Conservation (phyloP, 176 grass and related monocot species). For the Oryza coarctata region DNA sequence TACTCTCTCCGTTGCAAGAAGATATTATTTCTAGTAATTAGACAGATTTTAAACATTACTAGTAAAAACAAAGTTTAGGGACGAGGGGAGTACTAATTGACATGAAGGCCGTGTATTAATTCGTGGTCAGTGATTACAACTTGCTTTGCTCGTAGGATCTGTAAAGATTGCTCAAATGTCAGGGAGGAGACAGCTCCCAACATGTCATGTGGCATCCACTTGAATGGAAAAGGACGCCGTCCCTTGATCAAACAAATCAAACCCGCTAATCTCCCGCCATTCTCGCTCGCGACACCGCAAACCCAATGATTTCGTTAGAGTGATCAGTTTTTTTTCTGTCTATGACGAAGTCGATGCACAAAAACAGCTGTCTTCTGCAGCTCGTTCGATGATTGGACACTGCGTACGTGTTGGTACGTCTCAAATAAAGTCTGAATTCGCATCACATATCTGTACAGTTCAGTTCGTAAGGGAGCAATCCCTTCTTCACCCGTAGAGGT, state of each 20-base stretch:
- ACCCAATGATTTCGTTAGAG: not conserved
- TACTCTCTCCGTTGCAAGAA: no score
- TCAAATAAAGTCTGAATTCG: no score
- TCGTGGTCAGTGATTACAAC: not conserved
- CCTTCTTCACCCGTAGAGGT: no score
- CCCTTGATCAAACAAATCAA: not conserved
- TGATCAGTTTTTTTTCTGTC: not conserved
- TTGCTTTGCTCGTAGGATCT: not conserved
- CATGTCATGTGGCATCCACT: conserved; percentile 35
- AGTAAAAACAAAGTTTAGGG: no score
- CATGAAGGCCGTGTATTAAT: not conserved
- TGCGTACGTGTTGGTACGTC: not conserved
- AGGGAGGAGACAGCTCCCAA: not conserved
- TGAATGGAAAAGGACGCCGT: conserved; percentile 17
- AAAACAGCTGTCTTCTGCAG: not conserved
- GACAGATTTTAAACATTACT: no score
- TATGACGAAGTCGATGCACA: not conserved
- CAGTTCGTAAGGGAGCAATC: no score
- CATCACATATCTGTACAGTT: no score
- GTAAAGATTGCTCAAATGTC: not conserved
- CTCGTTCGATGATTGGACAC: not conserved
- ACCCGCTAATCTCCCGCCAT: not conserved
- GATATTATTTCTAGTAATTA: no score
- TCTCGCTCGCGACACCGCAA: not conserved
- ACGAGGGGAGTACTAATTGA: not conserved